These are phyloP conservation scores for Eucalyptus tenuipes DNA, from an alignment of 345 rosid species.

Conservation along the genomic window DNA sequence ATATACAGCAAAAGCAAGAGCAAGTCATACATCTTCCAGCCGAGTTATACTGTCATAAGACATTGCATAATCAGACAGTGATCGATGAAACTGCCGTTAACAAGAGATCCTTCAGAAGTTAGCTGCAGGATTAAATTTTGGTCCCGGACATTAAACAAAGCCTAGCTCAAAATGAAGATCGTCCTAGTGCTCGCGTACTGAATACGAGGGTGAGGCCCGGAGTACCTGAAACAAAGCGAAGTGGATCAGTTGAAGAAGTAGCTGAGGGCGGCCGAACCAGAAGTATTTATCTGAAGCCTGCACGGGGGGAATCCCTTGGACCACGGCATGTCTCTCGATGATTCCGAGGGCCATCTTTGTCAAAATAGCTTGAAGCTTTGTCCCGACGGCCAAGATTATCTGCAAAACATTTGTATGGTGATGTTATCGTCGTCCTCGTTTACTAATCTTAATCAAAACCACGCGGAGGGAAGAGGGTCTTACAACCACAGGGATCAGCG, in stretches of 20 bases:
- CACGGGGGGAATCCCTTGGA: slow-evolving; percentile 96
- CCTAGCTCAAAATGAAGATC: not conserved
- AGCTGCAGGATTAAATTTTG: not conserved
- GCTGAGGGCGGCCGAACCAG: slow-evolving; percentile 74
- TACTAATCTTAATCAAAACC: not conserved
- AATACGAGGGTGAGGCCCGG: not conserved
- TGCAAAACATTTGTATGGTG: slow-evolving; percentile 2
- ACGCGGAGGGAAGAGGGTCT: slow-evolving; percentile 12
- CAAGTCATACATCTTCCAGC: not conserved
- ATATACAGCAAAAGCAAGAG: not conserved
- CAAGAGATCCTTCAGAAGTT: not conserved
- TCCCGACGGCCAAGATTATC: slow-evolving; percentile 88
- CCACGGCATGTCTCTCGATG: slow-evolving; percentile 73
- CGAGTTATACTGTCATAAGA: not conserved
- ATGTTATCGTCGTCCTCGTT: not conserved
- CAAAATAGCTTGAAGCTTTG: slow-evolving; percentile 78
- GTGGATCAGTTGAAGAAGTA: slow-evolving; percentile 78
- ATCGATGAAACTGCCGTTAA: not conserved
- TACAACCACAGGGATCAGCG: slow-evolving; percentile 66
- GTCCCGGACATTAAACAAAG: not conserved
- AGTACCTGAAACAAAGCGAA: slow-evolving; percentile 88
- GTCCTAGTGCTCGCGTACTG: not conserved
- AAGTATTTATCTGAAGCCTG: slow-evolving; percentile 83
- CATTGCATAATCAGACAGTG: not conserved
- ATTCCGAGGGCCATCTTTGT: slow-evolving; percentile 84